A percentile compares a stretch with the other conserved stretches of the same genome.
Conservation (phyloP, 208 protist species). For the Leishmania mexicana region DNA sequence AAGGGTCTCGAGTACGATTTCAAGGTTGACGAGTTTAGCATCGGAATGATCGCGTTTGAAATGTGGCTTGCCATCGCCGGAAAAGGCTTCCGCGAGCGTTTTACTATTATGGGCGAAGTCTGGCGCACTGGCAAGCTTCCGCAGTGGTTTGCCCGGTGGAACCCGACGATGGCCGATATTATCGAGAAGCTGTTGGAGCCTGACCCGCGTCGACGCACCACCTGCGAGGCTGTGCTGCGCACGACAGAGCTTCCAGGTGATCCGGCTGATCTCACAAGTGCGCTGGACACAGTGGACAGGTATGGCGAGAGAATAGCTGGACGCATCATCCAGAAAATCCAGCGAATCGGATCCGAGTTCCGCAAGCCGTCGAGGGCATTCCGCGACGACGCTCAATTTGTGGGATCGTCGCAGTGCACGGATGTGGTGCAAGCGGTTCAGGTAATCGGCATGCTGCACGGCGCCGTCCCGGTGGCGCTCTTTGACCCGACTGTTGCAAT, state of each 20-base stretch:
- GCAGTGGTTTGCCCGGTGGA: conserved; percentile 65
- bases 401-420: conserved; percentile 35
- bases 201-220: conserved; percentile 47
- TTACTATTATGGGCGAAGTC: conserved; percentile 78
- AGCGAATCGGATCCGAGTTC: conserved; percentile 40
- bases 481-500: conserved; percentile 51
- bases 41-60: conserved; percentile 89
- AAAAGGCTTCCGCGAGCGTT: conserved; percentile 79
- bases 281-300: conserved; percentile 67
- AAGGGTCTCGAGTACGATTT: conserved; percentile 75
- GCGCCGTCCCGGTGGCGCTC: conserved; percentile 38
- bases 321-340: conserved; percentile 64
- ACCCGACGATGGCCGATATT: conserved; percentile 54
- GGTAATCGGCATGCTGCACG: conserved; percentile 69
- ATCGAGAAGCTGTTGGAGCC: conserved; percentile 65
- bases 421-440: conserved; percentile 54
- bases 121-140: conserved; percentile 69
- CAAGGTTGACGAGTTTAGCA: conserved; percentile 89
- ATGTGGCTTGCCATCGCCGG: conserved; percentile 86
- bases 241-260: conserved; percentile 77
- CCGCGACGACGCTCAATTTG: conserved; percentile 34
- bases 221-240: conserved; percentile 73
- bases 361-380: conserved; percentile 39
- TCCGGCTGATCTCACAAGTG: conserved; percentile 67
- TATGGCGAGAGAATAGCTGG: conserved; percentile 67